These are phyloP conservation scores for Suhomyces kunorum DNA, from an alignment of 1,139 yeast species.

Conservation along the genomic window DNA sequence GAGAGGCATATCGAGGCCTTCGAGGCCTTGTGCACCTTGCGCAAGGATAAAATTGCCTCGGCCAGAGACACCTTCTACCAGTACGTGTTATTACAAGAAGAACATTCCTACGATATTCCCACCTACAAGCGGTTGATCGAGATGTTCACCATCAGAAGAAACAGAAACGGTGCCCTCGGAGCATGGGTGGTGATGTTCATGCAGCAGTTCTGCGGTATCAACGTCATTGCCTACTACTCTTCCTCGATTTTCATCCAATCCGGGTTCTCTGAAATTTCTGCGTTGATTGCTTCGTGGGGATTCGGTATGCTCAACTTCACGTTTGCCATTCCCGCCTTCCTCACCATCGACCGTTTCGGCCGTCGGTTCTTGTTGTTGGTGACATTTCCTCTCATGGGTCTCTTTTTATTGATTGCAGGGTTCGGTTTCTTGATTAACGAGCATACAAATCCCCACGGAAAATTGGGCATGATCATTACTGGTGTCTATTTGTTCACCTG, in stretches of 20 bases:
- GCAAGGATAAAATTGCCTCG: constrained; percentile 23
- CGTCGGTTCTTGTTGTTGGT: constrained; percentile 67
- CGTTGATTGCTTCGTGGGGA: constrained; percentile 82
- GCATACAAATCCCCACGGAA: constrained; percentile 42
- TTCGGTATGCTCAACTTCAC: constrained; percentile 79
- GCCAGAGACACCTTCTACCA: constrained; percentile 32
- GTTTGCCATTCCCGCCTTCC: constrained; percentile 82
- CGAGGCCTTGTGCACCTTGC: constrained; percentile 22
- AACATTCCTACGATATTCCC: constrained; percentile 57
- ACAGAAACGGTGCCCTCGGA: constrained; percentile 79
- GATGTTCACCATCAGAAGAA: constrained; percentile 70
- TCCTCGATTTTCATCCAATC: constrained; percentile 72
- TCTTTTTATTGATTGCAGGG: constrained; percentile 70
- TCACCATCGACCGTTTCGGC: constrained; percentile 78
- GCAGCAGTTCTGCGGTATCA: constrained; percentile 93
- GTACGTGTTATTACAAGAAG: constrained; percentile 52
- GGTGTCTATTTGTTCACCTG: constrained; percentile 75
- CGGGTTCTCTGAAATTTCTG: constrained; percentile 58
- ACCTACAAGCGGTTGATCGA: constrained; percentile 53
- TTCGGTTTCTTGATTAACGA: constrained; percentile 68
- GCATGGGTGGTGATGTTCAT: constrained; percentile 83
- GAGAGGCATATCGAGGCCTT: constrained; percentile 27
- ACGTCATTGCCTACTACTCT: constrained; percentile 81
- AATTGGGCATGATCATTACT: constrained; percentile 63
- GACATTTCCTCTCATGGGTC: constrained; percentile 75